Conservation (phyloP, 177 flowering plant species). For the Tripterygium wilfordii region DNA sequence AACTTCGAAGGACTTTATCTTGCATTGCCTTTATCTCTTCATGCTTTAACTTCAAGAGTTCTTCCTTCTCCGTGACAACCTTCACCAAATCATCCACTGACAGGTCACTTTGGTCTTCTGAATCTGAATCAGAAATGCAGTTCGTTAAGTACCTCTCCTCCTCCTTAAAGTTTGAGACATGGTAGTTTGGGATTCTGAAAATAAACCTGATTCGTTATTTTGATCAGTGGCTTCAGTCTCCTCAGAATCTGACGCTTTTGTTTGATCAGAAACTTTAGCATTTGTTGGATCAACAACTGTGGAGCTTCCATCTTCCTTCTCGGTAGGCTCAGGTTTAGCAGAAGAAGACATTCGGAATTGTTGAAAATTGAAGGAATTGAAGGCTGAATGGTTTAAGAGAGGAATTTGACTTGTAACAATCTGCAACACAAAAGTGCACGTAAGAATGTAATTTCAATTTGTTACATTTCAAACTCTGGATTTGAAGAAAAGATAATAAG, state of each 20-base stretch:
- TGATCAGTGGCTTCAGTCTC: conserved; percentile 11
- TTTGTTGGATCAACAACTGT: conserved; percentile 17
- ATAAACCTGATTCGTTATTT: conserved; percentile 43
- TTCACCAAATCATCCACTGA: conserved; percentile 68
- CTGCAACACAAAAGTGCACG: conserved; percentile 9
- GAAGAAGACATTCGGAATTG: conserved; percentile 58
- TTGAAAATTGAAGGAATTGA: conserved; percentile 17
- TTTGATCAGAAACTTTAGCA: conserved; percentile 18
- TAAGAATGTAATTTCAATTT: too few species aligned
- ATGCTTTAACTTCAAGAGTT: conserved; percentile 45
- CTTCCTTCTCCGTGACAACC: conserved; percentile 77
- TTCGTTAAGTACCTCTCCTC: conserved; percentile 36
- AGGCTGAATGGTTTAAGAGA: conserved; percentile 13
- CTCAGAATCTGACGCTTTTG: conserved; percentile 18
- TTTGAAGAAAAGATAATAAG: not conserved
- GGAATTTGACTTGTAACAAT: conserved; percentile 17
- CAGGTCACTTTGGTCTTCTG: conserved; percentile 49
- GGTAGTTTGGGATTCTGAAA: conserved; percentile 15
- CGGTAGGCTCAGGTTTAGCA: conserved; percentile 49
- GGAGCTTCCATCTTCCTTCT: conserved; percentile 20
- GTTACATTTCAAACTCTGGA: not conserved
- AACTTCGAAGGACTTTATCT: conserved; percentile 70
- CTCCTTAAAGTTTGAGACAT: conserved; percentile 24
- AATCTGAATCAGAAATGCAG: conserved; percentile 70
- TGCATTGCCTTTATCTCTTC: conserved; percentile 60